A percentile compares a stretch with the other conserved stretches of the same genome.
Conservation (phyloP, 1,284 basidiomycete genomes). For the Acaromyces ingoldii region DNA sequence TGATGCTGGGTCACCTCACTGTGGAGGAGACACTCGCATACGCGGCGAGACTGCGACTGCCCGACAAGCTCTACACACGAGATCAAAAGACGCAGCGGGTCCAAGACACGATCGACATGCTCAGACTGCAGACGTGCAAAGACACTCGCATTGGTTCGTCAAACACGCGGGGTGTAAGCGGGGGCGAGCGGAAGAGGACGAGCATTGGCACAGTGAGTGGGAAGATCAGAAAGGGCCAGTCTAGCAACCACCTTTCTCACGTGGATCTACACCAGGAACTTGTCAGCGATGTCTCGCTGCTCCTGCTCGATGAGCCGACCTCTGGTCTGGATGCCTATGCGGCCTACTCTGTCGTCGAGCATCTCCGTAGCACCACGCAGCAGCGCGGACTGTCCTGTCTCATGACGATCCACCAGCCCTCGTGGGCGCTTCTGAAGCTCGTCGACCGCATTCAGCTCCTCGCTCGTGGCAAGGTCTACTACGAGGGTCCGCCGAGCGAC, state of each 20-base stretch:
- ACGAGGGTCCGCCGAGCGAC: slow-evolving; percentile 12
- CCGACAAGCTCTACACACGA: slow-evolving; percentile 19
- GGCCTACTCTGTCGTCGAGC: slow-evolving; percentile 24
- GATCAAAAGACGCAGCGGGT: slow-evolving; percentile 26
- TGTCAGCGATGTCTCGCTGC: slow-evolving; percentile 24
- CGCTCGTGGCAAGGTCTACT: slow-evolving; percentile 12
- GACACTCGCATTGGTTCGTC: slow-evolving; percentile 27
- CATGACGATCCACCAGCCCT: slow-evolving; percentile 17
- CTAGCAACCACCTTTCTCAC: not conserved
- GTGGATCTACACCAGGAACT: slow-evolving; percentile 16
- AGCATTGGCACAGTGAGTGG: slow-evolving; percentile 8
- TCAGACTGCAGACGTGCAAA: slow-evolving; percentile 25
- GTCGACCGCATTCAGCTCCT: slow-evolving; percentile 9
- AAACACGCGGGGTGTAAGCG: slow-evolving; percentile 1
- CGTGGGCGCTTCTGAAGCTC: slow-evolving; percentile 4
- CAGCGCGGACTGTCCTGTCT: slow-evolving; percentile 6
- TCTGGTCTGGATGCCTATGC: slow-evolving; percentile 31
- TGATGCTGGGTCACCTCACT: slow-evolving; percentile 7
- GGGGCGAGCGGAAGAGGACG: not conserved
- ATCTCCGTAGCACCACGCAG: slow-evolving; percentile 11
- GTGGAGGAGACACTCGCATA: slow-evolving; percentile 12
- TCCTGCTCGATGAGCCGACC: slow-evolving; percentile 35
- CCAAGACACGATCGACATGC: slow-evolving; percentile 49
- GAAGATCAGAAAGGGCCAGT: not conserved
- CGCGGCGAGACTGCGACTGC: slow-evolving; percentile 11